Evolutionary conservation across 768 basidiomycete species (phyloP).

Genomic region (Candolleomyces efflorescens): DNA sequence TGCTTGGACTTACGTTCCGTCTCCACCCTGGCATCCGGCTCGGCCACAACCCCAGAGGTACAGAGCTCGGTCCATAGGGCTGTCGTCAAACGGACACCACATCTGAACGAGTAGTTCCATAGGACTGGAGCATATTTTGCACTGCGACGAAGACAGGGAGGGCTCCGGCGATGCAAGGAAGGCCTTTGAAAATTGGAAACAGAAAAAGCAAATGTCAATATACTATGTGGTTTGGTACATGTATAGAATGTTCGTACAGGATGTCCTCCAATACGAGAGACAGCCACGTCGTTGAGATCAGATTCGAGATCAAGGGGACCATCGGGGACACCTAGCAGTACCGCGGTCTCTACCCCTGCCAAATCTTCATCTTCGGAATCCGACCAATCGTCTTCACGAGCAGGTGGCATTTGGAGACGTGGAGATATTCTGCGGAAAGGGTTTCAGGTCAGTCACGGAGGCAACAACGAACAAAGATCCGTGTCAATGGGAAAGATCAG

Average conservation of each 20-base stretch:
- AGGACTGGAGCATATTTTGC: constrained; percentile 64
- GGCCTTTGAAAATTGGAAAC: constrained; percentile 45
- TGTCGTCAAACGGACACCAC: constrained; percentile 87
- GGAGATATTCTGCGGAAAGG: constrained; percentile 9
- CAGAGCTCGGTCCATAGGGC: constrained; percentile 78
- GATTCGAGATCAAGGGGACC: constrained; percentile 52
- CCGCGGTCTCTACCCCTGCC: constrained; percentile 61
- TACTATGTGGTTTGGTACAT: constrained; percentile 45
- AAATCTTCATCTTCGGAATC: constrained; percentile 69
- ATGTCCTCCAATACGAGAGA: constrained; percentile 86
- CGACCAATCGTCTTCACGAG: constrained; percentile 64
- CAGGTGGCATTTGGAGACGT: constrained; percentile 33
- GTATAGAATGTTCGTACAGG: constrained; percentile 70
- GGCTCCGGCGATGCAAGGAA: constrained; percentile 66
- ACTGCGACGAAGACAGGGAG: constrained; percentile 56
- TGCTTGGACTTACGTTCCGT: constrained; percentile 60
- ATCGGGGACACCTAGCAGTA: constrained; percentile 79
- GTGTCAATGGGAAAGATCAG: constrained; percentile 44
- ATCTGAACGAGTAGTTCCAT: constrained; percentile 86
- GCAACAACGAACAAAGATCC: constrained; percentile 13
- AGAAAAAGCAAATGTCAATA: constrained; percentile 37
- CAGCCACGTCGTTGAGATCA: constrained; percentile 71
- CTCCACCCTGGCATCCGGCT: constrained; percentile 65
- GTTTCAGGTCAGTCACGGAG: constrained; percentile 16
- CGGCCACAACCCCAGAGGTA: constrained; percentile 84